Evolutionary conservation across 2,329 filamentous ascomycete genomes (phyloP).

Genomic region (Harringtonia aguacate): DNA sequence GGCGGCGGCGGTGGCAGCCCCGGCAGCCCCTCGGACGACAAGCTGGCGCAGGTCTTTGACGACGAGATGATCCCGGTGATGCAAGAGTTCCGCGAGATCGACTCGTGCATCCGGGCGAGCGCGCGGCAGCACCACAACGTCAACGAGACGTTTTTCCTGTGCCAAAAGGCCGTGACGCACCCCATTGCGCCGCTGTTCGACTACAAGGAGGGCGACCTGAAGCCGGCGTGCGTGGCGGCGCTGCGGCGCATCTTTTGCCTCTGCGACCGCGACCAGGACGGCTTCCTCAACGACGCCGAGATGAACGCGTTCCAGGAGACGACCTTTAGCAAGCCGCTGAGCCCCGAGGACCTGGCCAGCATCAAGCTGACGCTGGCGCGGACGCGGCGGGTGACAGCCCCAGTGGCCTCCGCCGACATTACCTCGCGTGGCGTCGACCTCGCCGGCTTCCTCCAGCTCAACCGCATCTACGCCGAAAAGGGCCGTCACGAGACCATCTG

Average conservation of each 20-base stretch:
- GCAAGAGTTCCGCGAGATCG: slow-evolving; percentile 97
- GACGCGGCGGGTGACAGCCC: slow-evolving; percentile 38
- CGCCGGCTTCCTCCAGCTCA: slow-evolving; percentile 76
- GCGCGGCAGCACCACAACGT: slow-evolving; percentile 87
- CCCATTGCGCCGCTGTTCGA: slow-evolving; percentile 95
- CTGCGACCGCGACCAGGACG: slow-evolving; percentile 93
- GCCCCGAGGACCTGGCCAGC: slow-evolving; percentile 71
- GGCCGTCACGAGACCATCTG: slow-evolving; percentile 96
- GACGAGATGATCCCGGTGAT: slow-evolving; percentile 98
- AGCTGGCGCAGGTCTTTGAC: slow-evolving; percentile 75
- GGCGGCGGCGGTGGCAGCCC: neutral
- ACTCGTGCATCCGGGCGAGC: slow-evolving; percentile 92
- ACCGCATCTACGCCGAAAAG: slow-evolving; percentile 95
- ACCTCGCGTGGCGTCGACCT: slow-evolving; percentile 67
- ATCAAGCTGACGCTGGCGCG: slow-evolving; percentile 83
- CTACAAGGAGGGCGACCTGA: slow-evolving; percentile 81
- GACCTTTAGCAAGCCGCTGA: slow-evolving; percentile 82
- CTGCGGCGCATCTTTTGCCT: slow-evolving; percentile 89
- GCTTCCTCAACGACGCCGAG: slow-evolving; percentile 78
- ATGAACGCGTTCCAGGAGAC: slow-evolving; percentile 84
- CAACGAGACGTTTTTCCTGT: slow-evolving; percentile 94
- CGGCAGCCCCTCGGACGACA: slow-evolving; percentile 37
- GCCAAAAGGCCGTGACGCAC: slow-evolving; percentile 95
- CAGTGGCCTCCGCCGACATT: slow-evolving; percentile 26
- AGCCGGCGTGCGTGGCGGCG: slow-evolving; percentile 79